These are phyloP conservation scores for Ceratobasidium papillatum DNA, from an alignment of 1,284 basidiomycete species.

Conservation along the genomic window DNA sequence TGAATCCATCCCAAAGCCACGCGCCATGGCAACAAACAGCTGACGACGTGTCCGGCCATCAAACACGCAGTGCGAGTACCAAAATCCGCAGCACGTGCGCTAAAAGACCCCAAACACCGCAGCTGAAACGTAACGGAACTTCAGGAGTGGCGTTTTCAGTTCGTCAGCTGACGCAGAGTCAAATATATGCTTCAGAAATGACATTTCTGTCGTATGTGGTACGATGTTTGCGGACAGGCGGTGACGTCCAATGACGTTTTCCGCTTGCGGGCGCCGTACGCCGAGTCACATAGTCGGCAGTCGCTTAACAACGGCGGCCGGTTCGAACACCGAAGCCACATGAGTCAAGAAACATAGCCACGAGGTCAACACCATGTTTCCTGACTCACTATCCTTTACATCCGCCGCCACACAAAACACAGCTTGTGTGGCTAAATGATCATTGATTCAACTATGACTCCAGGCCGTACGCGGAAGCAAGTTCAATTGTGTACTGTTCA, in stretches of 20 bases:
- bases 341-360: too few species aligned
- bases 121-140: slow-evolving; percentile 1
- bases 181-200: background rate
- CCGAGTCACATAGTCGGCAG: too few species aligned
- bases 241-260: background rate
- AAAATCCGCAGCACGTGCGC: background rate
- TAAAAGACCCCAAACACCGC: background rate
- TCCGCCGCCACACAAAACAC: too few species aligned
- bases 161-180: background rate
- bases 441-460: too few species aligned
- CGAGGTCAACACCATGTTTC: too few species aligned
- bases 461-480: too few species aligned
- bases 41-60: background rate
- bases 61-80: background rate
- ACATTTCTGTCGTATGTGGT: background rate
- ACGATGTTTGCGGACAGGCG: background rate
- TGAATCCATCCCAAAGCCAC: background rate
- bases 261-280: background rate
- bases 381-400: too few species aligned
- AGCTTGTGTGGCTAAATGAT: too few species aligned
- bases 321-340: too few species aligned
- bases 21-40: background rate
- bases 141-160: background rate
- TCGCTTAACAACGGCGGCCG: too few species aligned
- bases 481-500: too few species aligned